Evolutionary conservation across 257 asterid genomes (phyloP), one percentile per base, ranked within the genome.

Genomic region (Avicennia marina): DNA sequence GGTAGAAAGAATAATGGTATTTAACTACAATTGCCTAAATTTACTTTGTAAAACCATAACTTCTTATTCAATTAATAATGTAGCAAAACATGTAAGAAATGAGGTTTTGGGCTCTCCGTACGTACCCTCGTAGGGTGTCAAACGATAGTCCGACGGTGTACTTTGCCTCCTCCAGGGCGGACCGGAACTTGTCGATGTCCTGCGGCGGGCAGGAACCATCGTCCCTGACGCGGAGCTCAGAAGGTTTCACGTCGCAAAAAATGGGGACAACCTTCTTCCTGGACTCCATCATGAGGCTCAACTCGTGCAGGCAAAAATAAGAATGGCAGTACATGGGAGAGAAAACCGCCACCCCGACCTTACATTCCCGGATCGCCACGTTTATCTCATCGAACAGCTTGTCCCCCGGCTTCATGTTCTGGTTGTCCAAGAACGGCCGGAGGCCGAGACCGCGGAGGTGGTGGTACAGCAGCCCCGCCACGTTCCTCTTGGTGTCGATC

Each of bases 361-460:
- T 79, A 34, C 90, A 86, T 17, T 78, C 78, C 0, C 72, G 60
- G 18, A 89, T 78, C 9, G 83, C 95, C 0, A 25, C 58, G 42
- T 78, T 65, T 53, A 89, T 86, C 8, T 84, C 76, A 53, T 86
- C 95, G 58, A 81, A 80, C 49, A 89, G 60, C 33, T 54, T 71
- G 74, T 89, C 95, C 0, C 97, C 97, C 0, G 97, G 85, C 64
- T 83, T 86, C 95, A 83, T 86, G 71, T 33, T 86, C 82, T 81
- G 79, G 89, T 89, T 86, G 68, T 89, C 97, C 64, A 86, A 51
- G 64, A 89, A 89, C 0, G 97, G 90, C 4, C 70, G 70, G 27
- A 84, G 65, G 29, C 73, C 63, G 4, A 76, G 32, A 36, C 67
- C 56, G 2, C 72, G 64, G 13, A 89, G 79, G 65, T 81, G 83